Conservation (phyloP, 805 yeast species). For the Yarrowia sp. region DNA sequence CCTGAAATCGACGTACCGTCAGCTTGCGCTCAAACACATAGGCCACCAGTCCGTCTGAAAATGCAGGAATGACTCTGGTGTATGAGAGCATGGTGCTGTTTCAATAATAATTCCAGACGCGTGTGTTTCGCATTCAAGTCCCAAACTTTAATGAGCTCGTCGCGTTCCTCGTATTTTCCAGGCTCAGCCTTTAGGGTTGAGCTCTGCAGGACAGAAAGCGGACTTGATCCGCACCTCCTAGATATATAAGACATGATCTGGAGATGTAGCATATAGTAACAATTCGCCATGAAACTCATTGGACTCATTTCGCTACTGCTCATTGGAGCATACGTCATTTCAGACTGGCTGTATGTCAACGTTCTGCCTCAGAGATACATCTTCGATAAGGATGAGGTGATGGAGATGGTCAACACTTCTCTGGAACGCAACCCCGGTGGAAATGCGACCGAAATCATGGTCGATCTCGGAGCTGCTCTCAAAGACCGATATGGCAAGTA, state of each 20-base stretch:
- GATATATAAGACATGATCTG: not conserved
- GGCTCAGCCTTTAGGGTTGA: not conserved
- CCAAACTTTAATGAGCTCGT: not conserved
- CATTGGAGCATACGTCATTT: slow-evolving; percentile 30
- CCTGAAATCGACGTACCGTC: slow-evolving; percentile 14
- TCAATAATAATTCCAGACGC: not conserved
- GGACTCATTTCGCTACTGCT: slow-evolving; percentile 29
- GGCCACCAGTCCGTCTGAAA: not conserved
- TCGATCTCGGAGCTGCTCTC: slow-evolving; percentile 58
- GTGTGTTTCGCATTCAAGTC: slow-evolving; percentile 5
- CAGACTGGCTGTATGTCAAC: slow-evolving; percentile 33
- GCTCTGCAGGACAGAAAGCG: not conserved
- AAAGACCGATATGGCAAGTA: slow-evolving; percentile 66
- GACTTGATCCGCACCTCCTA: not conserved
- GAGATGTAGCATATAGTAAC: not conserved
- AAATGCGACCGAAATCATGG: slow-evolving; percentile 57
- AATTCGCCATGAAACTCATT: slow-evolving; percentile 28
- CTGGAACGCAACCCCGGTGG: slow-evolving; percentile 39
- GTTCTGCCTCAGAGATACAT: slow-evolving; percentile 64
- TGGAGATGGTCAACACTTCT: slow-evolving; percentile 57
- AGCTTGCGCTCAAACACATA: slow-evolving; percentile 21
- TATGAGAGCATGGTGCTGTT: slow-evolving; percentile 13
- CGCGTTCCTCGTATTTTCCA: not conserved
- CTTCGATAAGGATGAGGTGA: slow-evolving; percentile 66
- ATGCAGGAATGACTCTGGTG: slow-evolving; percentile 7